Evolutionary conservation across 2,329 filamentous ascomycete genomes (phyloP), one percentile per base, ranked within the genome.

Genomic region (Camillea tinctor): DNA sequence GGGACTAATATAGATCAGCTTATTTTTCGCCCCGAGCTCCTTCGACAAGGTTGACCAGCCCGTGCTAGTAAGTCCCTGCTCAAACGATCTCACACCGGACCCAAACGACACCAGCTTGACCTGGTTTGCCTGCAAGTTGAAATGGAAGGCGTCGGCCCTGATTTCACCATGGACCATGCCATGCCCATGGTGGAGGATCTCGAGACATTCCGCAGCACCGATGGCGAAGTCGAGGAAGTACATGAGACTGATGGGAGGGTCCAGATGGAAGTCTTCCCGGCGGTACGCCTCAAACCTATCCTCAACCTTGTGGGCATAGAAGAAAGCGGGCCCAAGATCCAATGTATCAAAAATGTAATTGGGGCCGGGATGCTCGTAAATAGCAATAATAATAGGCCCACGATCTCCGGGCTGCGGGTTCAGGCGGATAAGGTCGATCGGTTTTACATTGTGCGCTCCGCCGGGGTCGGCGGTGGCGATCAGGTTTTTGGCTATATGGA

Each of bases 131-230:
- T 92, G 85, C 15, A 79, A 72, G 68, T 91, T 90, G 79, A 91
- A 96, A 72, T 97, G 92, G 70, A 97, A 97, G 0, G 93, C 90
- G 75, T 98, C 94, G 4, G 88, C 91, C 24, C 94, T 85, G 55
- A 98, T 88, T 75, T 98, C 94, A 51, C 94, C 94, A 69, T 97
- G 94, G 1, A 97, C 89, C 59, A 93, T 87, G 61, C 91, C 89
- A 60, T 94, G 86, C 8, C 90, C 88, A 75, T 97, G 93, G 69
- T 98, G 94, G n/a, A 98, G 78, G 52, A 96, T 87, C 74, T 97
- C 93, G 53, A 96, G 77, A 71, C 92, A 96, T 73, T 96, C 87
- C 5, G 90, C 86, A 1, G 93, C 91, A 22, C 93, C 93, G 60
- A 97, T 91, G 26, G 93, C 94, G 72, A 97, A 97, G 69, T 96